These are phyloP conservation scores for Albifimbria verrucaria DNA, from an alignment of 2,329 filamentous ascomycete genomes.

Conservation along the genomic window DNA sequence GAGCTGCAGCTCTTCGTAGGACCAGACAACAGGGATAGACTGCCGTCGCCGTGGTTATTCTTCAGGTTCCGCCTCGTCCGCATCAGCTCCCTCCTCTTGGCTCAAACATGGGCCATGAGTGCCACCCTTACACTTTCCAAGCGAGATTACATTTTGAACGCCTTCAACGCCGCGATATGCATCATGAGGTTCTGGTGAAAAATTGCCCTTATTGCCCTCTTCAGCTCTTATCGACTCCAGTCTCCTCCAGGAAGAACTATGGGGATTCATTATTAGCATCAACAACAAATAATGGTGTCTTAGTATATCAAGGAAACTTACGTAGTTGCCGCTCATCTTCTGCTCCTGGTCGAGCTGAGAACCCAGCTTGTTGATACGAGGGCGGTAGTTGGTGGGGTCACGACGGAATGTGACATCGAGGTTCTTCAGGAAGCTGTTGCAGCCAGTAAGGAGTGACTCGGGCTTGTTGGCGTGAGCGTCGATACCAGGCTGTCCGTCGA, in stretches of 20 bases:
- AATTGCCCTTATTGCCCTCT: constrained; percentile 45
- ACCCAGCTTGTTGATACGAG: constrained; percentile 96
- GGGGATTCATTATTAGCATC: constrained; percentile 14
- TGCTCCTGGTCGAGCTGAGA: constrained; percentile 98
- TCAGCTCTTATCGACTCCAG: constrained; percentile 51
- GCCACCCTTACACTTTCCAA: constrained; percentile 21
- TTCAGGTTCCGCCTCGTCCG: constrained; percentile 66
- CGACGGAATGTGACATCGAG: constrained; percentile 98
- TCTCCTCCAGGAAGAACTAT: constrained; percentile 93
- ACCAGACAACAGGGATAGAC: constrained; percentile 66
- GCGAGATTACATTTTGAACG: constrained; percentile 42
- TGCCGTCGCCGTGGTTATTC: constrained; percentile 56
- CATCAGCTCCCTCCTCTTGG: constrained; percentile 46
- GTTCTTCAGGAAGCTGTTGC: constrained; percentile 95
- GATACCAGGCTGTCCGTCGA: constrained; percentile 89
- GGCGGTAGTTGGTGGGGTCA: constrained; percentile 92
- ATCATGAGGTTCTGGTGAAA: constrained; percentile 26
- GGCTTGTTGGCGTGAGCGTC: constrained; percentile 84
- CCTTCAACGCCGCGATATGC: constrained; percentile 45
- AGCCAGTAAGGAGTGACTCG: constrained; percentile 89
- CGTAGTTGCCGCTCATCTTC: constrained; percentile 89
- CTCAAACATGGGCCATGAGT: constrained; percentile 27
- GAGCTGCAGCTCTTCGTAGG: constrained; percentile 40
- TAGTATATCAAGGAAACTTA: constrained; percentile 44
- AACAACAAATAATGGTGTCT: background rate